A percentile compares a stretch with the other conserved stretches of the same genome.
These are phyloP conservation scores for Termitomyces sp. DNA, from an alignment of 768 basidiomycete species.

Conservation along the genomic window DNA sequence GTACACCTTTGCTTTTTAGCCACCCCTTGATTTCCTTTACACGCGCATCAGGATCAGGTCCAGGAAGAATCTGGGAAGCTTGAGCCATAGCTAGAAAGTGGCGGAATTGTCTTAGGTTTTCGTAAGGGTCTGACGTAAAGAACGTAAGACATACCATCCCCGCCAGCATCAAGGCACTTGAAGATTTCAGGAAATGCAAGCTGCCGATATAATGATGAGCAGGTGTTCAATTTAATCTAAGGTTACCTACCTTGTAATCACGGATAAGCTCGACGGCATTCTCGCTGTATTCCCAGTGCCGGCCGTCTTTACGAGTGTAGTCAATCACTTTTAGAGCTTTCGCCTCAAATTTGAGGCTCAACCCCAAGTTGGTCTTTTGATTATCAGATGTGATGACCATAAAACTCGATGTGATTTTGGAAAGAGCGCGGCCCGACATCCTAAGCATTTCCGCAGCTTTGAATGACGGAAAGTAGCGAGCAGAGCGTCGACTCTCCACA, in stretches of 20 bases:
- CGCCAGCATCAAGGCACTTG: constrained; percentile 56
- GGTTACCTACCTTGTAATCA: constrained; percentile 62
- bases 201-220: constrained; percentile 28
- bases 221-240: neutral
- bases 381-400: constrained; percentile 77
- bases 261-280: constrained; percentile 74
- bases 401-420: constrained; percentile 90
- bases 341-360: constrained; percentile 94
- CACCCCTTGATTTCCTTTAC: constrained; percentile 78
- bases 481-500: constrained; percentile 45
- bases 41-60: constrained; percentile 56
- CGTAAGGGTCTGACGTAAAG: neutral
- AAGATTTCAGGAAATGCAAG: constrained; percentile 83
- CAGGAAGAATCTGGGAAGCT: constrained; percentile 52
- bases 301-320: constrained; percentile 80
- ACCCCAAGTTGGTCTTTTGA: constrained; percentile 83
- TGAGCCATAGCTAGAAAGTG: constrained; percentile 60
- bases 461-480: constrained; percentile 74
- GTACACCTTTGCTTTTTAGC: constrained; percentile 82
- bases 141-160: constrained; percentile 51
- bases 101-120: constrained; percentile 1
- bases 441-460: constrained; percentile 67
- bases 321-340: constrained; percentile 91
- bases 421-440: constrained; percentile 73
- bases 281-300: constrained; percentile 91